Conservation (phyloP, 805 yeast genomes). For the Yarrowia porcina region DNA sequence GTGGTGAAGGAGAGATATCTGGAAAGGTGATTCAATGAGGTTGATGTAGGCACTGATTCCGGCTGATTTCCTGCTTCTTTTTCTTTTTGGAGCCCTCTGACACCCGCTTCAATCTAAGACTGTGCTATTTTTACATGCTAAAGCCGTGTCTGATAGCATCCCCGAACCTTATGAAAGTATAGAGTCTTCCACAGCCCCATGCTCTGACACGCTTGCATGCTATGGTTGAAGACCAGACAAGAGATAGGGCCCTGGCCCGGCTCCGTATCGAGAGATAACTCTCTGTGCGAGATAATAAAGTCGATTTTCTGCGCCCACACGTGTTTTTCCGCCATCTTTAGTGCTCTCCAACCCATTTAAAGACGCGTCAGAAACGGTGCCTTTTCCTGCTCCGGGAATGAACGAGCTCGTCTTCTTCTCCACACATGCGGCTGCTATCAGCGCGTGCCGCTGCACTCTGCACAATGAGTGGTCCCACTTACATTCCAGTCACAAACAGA, state of each 20-base stretch:
- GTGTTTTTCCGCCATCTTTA: not conserved
- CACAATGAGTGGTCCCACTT: constrained; percentile 13
- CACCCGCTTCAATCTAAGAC: not conserved
- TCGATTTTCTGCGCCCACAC: not conserved
- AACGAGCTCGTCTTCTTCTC: not conserved
- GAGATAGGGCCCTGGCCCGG: not conserved
- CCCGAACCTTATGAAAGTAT: not conserved
- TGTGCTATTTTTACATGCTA: constrained; percentile 21
- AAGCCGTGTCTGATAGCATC: constrained; percentile 14
- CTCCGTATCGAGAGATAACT: not conserved
- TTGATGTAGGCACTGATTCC: no score
- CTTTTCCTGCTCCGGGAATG: not conserved
- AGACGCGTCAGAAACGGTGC: not conserved
- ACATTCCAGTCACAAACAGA: constrained; percentile 3
- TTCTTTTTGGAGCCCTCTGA: not conserved
- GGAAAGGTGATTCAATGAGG: no score
- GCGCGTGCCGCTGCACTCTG: not conserved
- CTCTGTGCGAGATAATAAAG: not conserved
- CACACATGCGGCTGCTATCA: constrained; percentile 22
- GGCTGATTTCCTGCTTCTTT: no score
- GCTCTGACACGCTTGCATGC: constrained; percentile 4
- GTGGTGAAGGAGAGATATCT: no score
- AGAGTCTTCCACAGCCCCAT: constrained; percentile 16
- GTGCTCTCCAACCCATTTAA: not conserved
- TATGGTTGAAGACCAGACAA: not conserved